Conservation (phyloP, 2,329 filamentous ascomycete genomes). For the Coleophoma eucalyptorum region DNA sequence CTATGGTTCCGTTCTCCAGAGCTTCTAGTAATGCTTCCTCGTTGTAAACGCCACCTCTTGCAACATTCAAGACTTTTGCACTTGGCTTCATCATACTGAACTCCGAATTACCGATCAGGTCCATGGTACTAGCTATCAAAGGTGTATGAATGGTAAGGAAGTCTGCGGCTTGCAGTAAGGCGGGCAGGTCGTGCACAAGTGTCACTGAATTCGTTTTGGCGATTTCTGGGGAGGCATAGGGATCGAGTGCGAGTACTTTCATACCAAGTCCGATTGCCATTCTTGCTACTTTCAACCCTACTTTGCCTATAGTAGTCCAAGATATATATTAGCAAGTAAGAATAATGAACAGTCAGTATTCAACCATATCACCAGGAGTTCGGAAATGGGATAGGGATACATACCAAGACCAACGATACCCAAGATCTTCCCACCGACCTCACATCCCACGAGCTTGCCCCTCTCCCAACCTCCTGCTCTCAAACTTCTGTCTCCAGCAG, state of each 20-base stretch:
- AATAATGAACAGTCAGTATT: background rate
- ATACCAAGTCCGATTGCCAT: constrained; percentile 76
- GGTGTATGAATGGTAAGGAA: constrained; percentile 82
- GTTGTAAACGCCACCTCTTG: constrained; percentile 76
- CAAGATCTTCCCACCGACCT: constrained; percentile 73
- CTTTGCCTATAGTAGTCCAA: constrained; percentile 53
- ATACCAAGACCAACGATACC: constrained; percentile 64
- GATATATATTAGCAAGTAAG: background rate
- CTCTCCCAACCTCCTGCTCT: constrained; percentile 75
- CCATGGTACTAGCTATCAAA: constrained; percentile 70
- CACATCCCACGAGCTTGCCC: constrained; percentile 69
- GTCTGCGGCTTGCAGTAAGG: constrained; percentile 64
- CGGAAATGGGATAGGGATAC: too few species aligned
- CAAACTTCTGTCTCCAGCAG: constrained; percentile 63
- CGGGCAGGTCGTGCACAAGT: constrained; percentile 51
- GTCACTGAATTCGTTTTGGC: constrained; percentile 65
- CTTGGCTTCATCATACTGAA: constrained; percentile 69
- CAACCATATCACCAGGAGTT: too few species aligned
- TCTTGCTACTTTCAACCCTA: constrained; percentile 76
- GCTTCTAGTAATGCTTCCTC: constrained; percentile 69
- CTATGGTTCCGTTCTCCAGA: constrained; percentile 66
- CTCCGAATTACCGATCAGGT: constrained; percentile 66
- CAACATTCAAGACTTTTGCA: constrained; percentile 74
- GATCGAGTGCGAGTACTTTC: constrained; percentile 71
- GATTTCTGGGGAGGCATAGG: constrained; percentile 72